Evolutionary conservation across 2,329 filamentous ascomycete genomes (phyloP), one percentile per base, ranked within the genome.

Genomic region (Fusarium bactridioides): DNA sequence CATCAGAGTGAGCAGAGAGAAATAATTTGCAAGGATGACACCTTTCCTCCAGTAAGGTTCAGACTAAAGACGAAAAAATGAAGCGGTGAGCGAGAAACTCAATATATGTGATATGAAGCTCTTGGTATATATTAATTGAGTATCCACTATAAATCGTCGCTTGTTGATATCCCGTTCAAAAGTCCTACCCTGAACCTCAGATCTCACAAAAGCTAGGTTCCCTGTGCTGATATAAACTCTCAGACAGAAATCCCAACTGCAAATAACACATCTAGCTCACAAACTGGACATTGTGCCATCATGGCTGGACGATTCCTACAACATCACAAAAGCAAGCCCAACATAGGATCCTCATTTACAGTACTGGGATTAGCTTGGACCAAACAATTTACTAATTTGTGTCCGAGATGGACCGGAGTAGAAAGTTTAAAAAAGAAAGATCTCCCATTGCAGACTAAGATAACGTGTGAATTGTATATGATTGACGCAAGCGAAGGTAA

Each of bases 41-140:
- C 2, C 25, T 1, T 12, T 43, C 3, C 15, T 23, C 2, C 0
- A 8, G 10, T 18, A 43, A 43, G 4, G 10, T 0, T 25, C 6
- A 11, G 6, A 25, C 6, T 18, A 11, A 7, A 23, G 18, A 18
- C n/a, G 18, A 10, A 10, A 2, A 25, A 43, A 43, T 18, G 4
- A 16, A 43, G 23, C 2, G 10, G 3, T 18, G 10, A 43, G 10
- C 3, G 11, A 18, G 6, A 25, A 8, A 7, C 10, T 18, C 4
- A 4, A 44, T 18, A 44, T 1, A 25, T 25, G 10, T 18, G 10
- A 25, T 12, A 44, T 18, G 2, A 44, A 44, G 6, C 15, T 25
- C 41, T 4, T 44, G 6, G 16, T 12, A 12, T 19, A 44, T 18
- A 8, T 27, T 1, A 25, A 12, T 25, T 27, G 25, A 44, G 41